Conservation (phyloP, 192 early-diverging fungal species). For the Rhizoclosmatium sp. region DNA sequence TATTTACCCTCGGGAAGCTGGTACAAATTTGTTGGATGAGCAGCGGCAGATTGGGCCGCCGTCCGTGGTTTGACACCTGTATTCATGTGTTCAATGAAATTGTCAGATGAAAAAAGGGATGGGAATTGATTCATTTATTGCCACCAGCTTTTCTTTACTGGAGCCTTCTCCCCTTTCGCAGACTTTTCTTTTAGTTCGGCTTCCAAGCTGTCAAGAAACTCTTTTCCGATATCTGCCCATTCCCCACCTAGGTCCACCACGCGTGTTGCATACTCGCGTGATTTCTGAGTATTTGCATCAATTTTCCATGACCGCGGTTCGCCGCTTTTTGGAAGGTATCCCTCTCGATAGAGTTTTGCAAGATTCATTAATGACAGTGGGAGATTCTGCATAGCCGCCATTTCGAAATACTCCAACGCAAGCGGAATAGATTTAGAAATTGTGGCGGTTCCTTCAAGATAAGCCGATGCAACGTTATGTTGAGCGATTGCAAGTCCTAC, state of each 20-base stretch:
- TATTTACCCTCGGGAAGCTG: constrained; percentile 69
- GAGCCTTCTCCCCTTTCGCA: background rate
- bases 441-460: constrained; percentile 21
- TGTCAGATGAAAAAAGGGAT: background rate
- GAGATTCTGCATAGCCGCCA: constrained; percentile 48
- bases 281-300: constrained; percentile 16
- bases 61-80: constrained; percentile 26
- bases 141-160: constrained; percentile 1
- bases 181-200: background rate
- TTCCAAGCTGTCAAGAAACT: constrained; percentile 4
- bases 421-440: constrained; percentile 26
- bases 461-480: constrained; percentile 48
- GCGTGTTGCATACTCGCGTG: constrained; percentile 15
- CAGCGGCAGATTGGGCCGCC: constrained; percentile 6
- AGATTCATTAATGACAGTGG: constrained; percentile 49
- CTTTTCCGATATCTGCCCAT: constrained; percentile 29
- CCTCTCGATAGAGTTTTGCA: constrained; percentile 46
- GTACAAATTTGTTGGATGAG: constrained; percentile 39
- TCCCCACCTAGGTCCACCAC: constrained; percentile 28
- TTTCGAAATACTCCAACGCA: constrained; percentile 54
- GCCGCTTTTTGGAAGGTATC: constrained; percentile 8
- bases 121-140: background rate
- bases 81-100: constrained; percentile 17
- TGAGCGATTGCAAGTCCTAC: constrained; percentile 52
- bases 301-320: constrained; percentile 14